Percentiles rank a stretch among this genome's conserved stretches.
Conservation (phyloP, 192 early-diverging fungal genomes). For the Entomortierella chlamydospora region DNA sequence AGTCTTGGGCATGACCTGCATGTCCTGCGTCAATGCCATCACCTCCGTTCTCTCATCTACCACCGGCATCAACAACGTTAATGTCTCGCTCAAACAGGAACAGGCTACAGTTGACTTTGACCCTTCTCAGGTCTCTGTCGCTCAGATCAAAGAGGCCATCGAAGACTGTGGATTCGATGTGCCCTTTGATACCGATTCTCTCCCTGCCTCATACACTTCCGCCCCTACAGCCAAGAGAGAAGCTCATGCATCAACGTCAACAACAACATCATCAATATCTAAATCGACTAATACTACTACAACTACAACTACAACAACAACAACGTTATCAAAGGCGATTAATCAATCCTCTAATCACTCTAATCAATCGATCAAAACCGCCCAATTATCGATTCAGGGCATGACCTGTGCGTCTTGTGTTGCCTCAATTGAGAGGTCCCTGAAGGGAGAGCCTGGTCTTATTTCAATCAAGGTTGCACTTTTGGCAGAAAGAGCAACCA, state of each 20-base stretch:
- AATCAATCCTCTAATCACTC: conserved; percentile 20
- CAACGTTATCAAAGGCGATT: conserved; percentile 25
- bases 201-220: conserved; percentile 4
- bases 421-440: conserved; percentile 79
- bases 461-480: conserved; percentile 84
- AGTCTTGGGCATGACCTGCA: conserved; percentile 79
- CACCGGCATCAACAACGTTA: conserved; percentile 63
- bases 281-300: not conserved
- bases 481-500: conserved; percentile 83
- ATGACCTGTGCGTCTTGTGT: conserved; percentile 99
- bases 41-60: conserved; percentile 50
- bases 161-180: conserved; percentile 82
- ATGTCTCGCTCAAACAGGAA: conserved; percentile 67
- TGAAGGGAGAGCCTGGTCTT: conserved; percentile 72
- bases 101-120: conserved; percentile 69
- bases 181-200: conserved; percentile 24
- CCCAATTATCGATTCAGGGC: conserved; percentile 81
- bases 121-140: conserved; percentile 24
- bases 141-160: conserved; percentile 67
- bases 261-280: not conserved
- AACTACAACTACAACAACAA: conserved; percentile 1
- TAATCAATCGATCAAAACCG: conserved; percentile 15
- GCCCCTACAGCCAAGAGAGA: not conserved
- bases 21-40: conserved; percentile 83
- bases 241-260: not conserved